phyloP scores from a whole-genome alignment of 2,329 filamentous ascomycete species.

The Ceratocystis cacaofunesta region DNA sequence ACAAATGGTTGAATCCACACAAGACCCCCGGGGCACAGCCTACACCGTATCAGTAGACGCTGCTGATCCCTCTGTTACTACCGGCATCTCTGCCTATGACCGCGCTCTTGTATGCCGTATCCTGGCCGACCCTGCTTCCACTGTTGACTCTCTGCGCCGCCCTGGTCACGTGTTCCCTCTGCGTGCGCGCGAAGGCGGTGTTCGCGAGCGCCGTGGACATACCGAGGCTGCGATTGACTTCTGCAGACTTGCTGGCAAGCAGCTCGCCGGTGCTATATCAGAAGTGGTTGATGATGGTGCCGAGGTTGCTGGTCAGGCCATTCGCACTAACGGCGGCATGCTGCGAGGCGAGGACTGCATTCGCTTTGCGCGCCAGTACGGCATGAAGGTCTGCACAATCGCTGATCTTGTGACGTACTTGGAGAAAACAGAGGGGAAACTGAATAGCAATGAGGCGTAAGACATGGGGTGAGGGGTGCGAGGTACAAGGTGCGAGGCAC shows the following conservation, averaged over 20 bases:
- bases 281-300: conserved; percentile 83
- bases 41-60: conserved; percentile 87
- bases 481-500: background rate
- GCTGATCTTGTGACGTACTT: conserved; percentile 72
- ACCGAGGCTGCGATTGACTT: conserved; percentile 91
- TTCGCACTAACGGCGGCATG: conserved; percentile 63
- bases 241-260: conserved; percentile 68
- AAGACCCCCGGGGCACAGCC: conserved; percentile 81
- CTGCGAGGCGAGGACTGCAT: conserved; percentile 80
- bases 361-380: conserved; percentile 74
- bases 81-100: conserved; percentile 82
- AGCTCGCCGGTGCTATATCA: conserved; percentile 66
- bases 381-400: conserved; percentile 88
- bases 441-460: conserved; percentile 30
- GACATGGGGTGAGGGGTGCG: background rate
- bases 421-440: conserved; percentile 56
- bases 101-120: conserved; percentile 65
- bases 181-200: conserved; percentile 62
- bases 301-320: conserved; percentile 51
- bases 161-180: conserved; percentile 88
- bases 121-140: conserved; percentile 52
- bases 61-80: conserved; percentile 56
- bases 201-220: conserved; percentile 66
- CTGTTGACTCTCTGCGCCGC: conserved; percentile 50
- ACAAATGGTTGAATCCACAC: conserved; percentile 63